Percentiles rank a stretch among this genome's conserved stretches.
Evolutionary conservation across 495 filamentous ascomycete genomes (phyloP).

Genomic region (Bryoglossum gracile): DNA sequence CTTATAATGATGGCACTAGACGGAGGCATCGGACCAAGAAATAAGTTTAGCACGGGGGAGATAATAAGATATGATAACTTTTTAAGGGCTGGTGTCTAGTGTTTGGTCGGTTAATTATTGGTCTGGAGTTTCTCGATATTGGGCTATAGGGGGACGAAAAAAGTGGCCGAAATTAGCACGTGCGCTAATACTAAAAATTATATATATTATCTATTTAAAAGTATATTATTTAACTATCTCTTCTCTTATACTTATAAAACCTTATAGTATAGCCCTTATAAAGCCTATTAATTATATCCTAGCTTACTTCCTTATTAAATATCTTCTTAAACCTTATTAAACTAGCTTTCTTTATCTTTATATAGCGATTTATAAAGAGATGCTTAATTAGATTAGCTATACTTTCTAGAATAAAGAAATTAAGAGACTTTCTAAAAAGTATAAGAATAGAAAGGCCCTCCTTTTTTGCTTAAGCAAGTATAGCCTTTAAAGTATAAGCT

Average conservation of each 20-base stretch:
- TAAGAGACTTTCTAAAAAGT: neutral
- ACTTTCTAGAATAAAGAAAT: neutral
- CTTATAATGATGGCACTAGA: no score
- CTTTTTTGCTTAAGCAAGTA: neutral
- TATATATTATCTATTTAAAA: conserved; percentile 2
- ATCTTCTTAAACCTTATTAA: neutral
- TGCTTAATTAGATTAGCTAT: neutral
- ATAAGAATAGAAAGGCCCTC: neutral
- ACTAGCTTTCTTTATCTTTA: neutral
- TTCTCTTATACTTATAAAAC: conserved; percentile 1
- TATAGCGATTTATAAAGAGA: neutral
- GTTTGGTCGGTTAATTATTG: no score
- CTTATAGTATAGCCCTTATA: conserved; percentile 9
- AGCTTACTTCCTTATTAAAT: conserved; percentile 5
- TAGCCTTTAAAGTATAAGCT: neutral
- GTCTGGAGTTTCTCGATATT: no score
- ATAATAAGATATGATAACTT: no score
- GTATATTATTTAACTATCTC: neutral
- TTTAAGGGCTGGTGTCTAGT: no score
- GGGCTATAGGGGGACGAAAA: neutral
- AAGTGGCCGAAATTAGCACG: neutral
- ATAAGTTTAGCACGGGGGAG: no score
- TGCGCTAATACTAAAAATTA: neutral
- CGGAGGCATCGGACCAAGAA: no score
- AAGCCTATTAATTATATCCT: neutral